Evolutionary conservation across 2,329 filamentous ascomycete genomes (phyloP).

Genomic region (Spiromastix sp.): DNA sequence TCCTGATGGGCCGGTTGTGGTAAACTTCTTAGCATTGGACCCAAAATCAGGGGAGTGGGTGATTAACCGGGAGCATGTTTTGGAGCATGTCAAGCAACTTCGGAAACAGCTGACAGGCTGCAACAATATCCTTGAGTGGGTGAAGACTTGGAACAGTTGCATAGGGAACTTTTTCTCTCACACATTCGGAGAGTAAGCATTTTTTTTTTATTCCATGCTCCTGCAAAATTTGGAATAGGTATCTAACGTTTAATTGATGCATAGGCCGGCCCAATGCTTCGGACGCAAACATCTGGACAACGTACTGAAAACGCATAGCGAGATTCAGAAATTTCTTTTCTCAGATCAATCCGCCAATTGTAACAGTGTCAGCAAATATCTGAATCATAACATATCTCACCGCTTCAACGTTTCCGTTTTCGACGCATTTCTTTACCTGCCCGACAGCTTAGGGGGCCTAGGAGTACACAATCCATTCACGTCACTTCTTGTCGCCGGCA

Average conservation of each 20-base stretch:
- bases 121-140: constrained; percentile 42
- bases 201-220: background rate
- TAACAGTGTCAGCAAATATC: constrained; percentile 38
- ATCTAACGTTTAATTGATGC: background rate
- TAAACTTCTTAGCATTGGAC: constrained; percentile 40
- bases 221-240: background rate
- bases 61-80: constrained; percentile 29
- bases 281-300: constrained; percentile 39
- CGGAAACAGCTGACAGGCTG: constrained; percentile 30
- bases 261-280: constrained; percentile 37
- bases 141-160: constrained; percentile 47
- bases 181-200: constrained; percentile 36
- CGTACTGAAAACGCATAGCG: constrained; percentile 36
- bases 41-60: constrained; percentile 24
- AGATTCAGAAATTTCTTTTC: constrained; percentile 39
- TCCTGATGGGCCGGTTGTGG: constrained; percentile 40
- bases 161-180: constrained; percentile 41
- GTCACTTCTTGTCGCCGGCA: constrained; percentile 28
- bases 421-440: constrained; percentile 39
- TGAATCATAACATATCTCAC: constrained; percentile 38
- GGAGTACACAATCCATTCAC: constrained; percentile 40
- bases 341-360: constrained; percentile 16
- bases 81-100: constrained; percentile 31
- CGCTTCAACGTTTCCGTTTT: constrained; percentile 37
- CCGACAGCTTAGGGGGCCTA: constrained; percentile 37